A percentile compares a stretch with the other conserved stretches of the same genome.
phyloP scores from a whole-genome alignment of 2,329 filamentous ascomycete genomes.

The Dichotomopilus funicola region DNA sequence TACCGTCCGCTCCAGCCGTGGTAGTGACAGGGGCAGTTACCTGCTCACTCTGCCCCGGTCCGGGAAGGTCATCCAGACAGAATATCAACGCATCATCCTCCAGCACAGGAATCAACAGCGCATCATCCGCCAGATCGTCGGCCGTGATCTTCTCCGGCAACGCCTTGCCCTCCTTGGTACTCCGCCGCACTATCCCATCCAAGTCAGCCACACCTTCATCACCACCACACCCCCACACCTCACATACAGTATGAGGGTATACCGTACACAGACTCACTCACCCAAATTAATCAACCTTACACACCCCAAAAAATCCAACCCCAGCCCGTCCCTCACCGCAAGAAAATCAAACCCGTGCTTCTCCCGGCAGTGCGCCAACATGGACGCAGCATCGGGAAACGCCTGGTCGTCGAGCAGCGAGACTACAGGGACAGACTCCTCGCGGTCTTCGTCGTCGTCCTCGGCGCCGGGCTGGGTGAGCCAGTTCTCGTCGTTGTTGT shows the following conservation, averaged over 20 bases:
- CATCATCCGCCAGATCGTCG: conserved; percentile 65
- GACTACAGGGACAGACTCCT: conserved; percentile 53
- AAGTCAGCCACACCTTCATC: background rate
- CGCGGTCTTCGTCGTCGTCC: conserved; percentile 46
- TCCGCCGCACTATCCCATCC: conserved; percentile 39
- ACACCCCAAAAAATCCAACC: conserved; percentile 64
- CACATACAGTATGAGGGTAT: no score
- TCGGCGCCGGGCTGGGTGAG: conserved; percentile 31
- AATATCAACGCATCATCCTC: conserved; percentile 88
- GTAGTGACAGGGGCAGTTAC: background rate
- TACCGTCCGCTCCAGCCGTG: background rate
- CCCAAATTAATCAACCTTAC: conserved; percentile 70
- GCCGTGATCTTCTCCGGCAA: conserved; percentile 54
- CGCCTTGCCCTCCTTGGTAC: conserved; percentile 37
- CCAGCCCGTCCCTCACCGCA: conserved; percentile 48
- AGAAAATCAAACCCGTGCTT: conserved; percentile 62
- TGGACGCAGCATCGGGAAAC: conserved; percentile 56
- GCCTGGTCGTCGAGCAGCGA: conserved; percentile 62
- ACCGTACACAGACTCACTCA: conserved; percentile 22
- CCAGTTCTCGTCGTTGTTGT: conserved; percentile 33
- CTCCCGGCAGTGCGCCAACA: conserved; percentile 63
- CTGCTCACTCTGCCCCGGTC: conserved; percentile 29
- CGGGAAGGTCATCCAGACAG: conserved; percentile 71
- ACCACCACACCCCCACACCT: no score
- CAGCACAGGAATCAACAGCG: conserved; percentile 74